Base-by-base conservation (phyloP, 352 stramenopile genomes). In the Phytophthora niederhauseri region DNA sequence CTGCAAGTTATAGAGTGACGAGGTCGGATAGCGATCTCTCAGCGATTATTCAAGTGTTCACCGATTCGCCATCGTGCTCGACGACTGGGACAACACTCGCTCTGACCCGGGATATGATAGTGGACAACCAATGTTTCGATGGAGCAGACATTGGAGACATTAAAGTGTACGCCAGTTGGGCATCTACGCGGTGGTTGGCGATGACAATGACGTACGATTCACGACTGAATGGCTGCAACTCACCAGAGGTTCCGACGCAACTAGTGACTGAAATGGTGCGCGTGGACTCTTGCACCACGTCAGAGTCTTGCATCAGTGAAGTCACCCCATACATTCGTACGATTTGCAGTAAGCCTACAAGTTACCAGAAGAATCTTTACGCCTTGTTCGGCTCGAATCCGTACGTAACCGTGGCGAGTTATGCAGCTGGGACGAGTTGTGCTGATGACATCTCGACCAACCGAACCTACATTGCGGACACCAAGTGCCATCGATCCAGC, bases 321-420 rank as follows among this genome's bases (percentile, higher is more conserved):
- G 6, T 11, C 43, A 12, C 28, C 17, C 57, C 57, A 11, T 53
- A 54, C 34, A 45, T 41, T 45, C 11, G 48, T 22, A 66, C 50
- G 19, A 53, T 54, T 4, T 66, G 60, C 50, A 48, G 20, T 9
- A 48, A 51, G 28, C 50, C 22, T 19, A 38, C 34, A 45, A 43
- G 19, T 17, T 66, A 66, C 36, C 50, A 48, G 50, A 48, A 48
- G 17, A 38, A 66, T 19, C 12, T 60, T 26, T 36, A 24, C 15
- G 26, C 48, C 11, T 6, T 55, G 49, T 60, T 66, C 6, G 60
- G 60, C 2, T 31, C 17, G 11, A 54, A 19, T 48, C 60, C 60
- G 12, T 59, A 66, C 36, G 49, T 66, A n/a, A 54, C 43, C 4
- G 60, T 66, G n/a, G 50, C 51, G 24, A 60, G 28, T n/a, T 60